Base-by-base conservation (phyloP, 345 rosid genomes). In the Fremontodendron californicum region DNA sequence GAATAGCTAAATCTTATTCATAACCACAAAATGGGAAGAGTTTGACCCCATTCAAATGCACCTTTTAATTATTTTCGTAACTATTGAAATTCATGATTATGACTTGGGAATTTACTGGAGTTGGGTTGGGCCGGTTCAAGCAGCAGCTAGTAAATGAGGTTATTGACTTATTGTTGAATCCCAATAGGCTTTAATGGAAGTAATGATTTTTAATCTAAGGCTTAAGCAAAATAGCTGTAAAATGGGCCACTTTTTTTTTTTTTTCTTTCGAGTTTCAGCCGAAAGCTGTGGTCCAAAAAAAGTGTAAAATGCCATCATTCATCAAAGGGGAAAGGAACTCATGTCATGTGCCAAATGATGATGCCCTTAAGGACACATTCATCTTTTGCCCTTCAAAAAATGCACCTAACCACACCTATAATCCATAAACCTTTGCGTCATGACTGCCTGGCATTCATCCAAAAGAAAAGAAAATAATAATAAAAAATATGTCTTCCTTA, bases 261-360 rank as follows among this genome's bases (percentile, higher is more conserved):
- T 42, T 68, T 9, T 6, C n/a, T 37, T 21, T 42, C 23, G 12
- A 46, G 15, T 40, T 69, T 63, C 61, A 65, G 78, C 68, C 69
- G 52, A 61, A 81, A 67, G 48, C 15, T 5, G 16, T 42, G 76
- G 76, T 9, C 73, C 68, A 18, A 49, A 16, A 2, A 73, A 27
- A 48, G 54, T 48, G 67, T 40, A n/a, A 6, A 52, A 71, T 33
- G 35, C 35, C 35, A 43, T 15, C 43, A 40, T 4, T 19, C 37
- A 54, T 31, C 21, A 35, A 21, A 23, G 13, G 46, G 45, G 13
- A 4, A 6, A 27, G 35, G 15, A 2, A 74, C 27, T 37, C 48
- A 39, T 19, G 3, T 65, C 42, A 31, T 33, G 42, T 62, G 67
- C 42, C 21, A 15, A 18, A 13, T 29, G 19, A 60, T 62, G 67